Evolutionary conservation across 179 eudicot species (phyloP), one percentile per base, ranked within the genome.

Genomic region (Beta corolliflora): DNA sequence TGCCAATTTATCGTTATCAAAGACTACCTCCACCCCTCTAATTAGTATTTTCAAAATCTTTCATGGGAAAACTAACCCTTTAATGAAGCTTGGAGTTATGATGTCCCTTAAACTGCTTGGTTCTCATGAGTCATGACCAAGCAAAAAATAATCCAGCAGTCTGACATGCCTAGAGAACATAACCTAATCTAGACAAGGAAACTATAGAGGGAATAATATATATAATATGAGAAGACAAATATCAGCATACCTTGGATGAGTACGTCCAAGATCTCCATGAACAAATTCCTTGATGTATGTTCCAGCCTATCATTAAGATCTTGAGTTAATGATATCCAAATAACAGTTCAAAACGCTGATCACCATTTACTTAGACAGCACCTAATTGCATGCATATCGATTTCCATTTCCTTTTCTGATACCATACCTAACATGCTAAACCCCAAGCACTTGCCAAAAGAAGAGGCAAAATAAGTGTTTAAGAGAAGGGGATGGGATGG

Each of bases 251-350:
- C 93, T 97, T 50, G 98, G 99, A 83, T 87, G 82, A 77, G 98
- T 97, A 71, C 99, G 98, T 71, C 98, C 99, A 78, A 97, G 92
- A 85, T 97, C 99, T 52, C 99, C 99, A 73, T 97, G 99, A 80
- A 97, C 98, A 87, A 97, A 97, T 83, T 97, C 99, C 85, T 96
- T 97, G 79, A 97, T 93, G 83, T 97, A 97, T 25, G 98, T 97
- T 77, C 99, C 99, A 84, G 99, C 99, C 99, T 97, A 88, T 59
- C 50, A 77, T 54, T 15, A 29, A 76, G 50, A 70, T 45, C 53
- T 52, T n/a, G 29, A 19, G 45, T 70, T 73, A 81, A 15, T 54
- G 23, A 25, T 60, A 56, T 50, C 56, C 67, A 73, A 12, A 73
- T 53, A 46, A 55, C 46, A 64, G 70, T 59, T 56, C 36, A 12